Evolutionary conservation across 305 asterid genomes (phyloP).

Genomic region (Withania somnifera): DNA sequence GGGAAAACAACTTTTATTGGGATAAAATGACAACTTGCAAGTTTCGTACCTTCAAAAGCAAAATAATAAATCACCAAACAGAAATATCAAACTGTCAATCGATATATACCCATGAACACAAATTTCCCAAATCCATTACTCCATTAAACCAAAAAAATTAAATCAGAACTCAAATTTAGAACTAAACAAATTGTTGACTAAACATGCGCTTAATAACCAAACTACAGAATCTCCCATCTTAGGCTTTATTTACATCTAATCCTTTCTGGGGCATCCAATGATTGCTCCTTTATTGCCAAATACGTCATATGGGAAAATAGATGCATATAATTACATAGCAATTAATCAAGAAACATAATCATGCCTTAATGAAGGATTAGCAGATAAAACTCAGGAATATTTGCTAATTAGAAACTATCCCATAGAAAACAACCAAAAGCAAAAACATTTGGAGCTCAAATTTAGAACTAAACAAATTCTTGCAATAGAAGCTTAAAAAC

Average conservation of each 20-base stretch:
- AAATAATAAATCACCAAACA: not conserved
- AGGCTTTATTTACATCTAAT: not conserved
- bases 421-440: too few relatives aligned
- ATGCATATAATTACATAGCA: too few relatives aligned
- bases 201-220: not conserved
- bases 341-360: not conserved
- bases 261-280: not conserved
- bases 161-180: not conserved
- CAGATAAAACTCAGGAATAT: constrained; percentile 2
- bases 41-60: not conserved
- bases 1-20: not conserved
- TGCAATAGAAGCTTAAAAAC: too few relatives aligned
- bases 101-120: not conserved
- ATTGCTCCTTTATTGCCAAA: not conserved
- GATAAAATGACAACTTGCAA: not conserved
- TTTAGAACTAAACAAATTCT: not conserved
- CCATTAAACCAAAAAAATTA: not conserved
- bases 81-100: not conserved
- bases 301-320: too few relatives aligned
- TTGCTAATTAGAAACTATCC: not conserved
- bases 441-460: not conserved
- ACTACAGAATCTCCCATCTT: not conserved
- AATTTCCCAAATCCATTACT: not conserved
- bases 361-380: not conserved
- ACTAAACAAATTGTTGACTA: not conserved